Conservation (phyloP, 768 basidiomycete genomes). For the Serendipita indica region DNA sequence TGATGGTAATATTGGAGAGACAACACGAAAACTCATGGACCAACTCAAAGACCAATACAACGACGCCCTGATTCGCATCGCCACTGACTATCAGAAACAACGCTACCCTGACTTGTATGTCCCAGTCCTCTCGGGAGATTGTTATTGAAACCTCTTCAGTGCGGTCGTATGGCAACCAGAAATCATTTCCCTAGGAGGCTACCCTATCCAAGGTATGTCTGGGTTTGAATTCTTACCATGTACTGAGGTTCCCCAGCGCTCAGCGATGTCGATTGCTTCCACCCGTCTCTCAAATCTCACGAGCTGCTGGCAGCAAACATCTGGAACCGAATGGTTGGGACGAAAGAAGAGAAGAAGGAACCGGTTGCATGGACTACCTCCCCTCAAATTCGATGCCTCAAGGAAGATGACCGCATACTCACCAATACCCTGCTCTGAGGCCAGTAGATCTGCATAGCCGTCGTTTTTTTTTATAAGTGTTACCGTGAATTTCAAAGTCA, state of each 20-base stretch:
- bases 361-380: conserved; percentile 11
- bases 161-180: conserved; percentile 15
- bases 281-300: conserved; percentile 14
- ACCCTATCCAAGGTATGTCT: conserved; percentile 14
- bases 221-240: not conserved
- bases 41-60: conserved; percentile 12
- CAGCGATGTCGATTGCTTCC: conserved; percentile 15
- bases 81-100: conserved; percentile 13
- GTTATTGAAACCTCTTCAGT: conserved; percentile 5
- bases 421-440: conserved; percentile 9
- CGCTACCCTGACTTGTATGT: conserved; percentile 15
- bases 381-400: conserved; percentile 11
- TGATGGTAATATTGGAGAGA: conserved; percentile 11
- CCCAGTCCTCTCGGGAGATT: not conserved
- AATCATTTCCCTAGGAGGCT: conserved; percentile 11
- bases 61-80: conserved; percentile 12
- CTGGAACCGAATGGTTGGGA: conserved; percentile 14
- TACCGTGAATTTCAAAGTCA: too few relatives aligned
- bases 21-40: conserved; percentile 13
- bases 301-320: conserved; percentile 12
- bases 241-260: conserved; percentile 1
- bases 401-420: conserved; percentile 13
- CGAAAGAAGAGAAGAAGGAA: conserved; percentile 6
- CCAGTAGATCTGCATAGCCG: too few relatives aligned
- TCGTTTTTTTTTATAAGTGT: too few relatives aligned